Percentiles rank a stretch among this genome's conserved stretches.
Conservation (phyloP, 2,329 filamentous ascomycete genomes). For the Xylariales sp. region DNA sequence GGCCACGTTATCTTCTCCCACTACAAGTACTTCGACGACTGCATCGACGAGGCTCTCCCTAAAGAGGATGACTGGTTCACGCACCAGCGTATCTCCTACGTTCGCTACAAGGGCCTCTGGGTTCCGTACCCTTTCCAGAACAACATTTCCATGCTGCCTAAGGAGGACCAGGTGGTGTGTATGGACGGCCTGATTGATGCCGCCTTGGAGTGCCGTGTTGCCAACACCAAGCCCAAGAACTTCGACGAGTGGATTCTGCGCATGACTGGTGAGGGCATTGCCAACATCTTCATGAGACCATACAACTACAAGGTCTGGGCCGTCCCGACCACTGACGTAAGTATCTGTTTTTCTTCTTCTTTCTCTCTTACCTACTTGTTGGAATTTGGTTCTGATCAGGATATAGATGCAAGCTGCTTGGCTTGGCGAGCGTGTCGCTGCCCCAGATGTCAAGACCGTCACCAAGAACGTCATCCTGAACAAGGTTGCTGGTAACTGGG, state of each 20-base stretch:
- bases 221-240: slow-evolving; percentile 88
- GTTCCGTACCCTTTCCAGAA: slow-evolving; percentile 99
- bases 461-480: slow-evolving; percentile 92
- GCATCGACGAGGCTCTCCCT: slow-evolving; percentile 92
- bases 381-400: slow-evolving; percentile 5
- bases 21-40: slow-evolving; percentile 99
- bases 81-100: slow-evolving; percentile 98
- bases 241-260: slow-evolving; percentile 99
- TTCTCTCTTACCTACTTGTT: neutral
- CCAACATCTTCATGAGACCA: slow-evolving; percentile 95
- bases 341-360: slow-evolving; percentile 13
- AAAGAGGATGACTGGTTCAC: slow-evolving; percentile 94
- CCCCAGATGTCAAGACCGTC: slow-evolving; percentile 89
- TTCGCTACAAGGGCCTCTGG: slow-evolving; percentile 94
- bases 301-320: slow-evolving; percentile 99
- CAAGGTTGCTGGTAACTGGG: slow-evolving; percentile 97
- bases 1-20: slow-evolving; percentile 99
- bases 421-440: slow-evolving; percentile 97
- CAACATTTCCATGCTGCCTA: slow-evolving; percentile 97
- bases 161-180: slow-evolving; percentile 93
- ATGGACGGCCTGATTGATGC: slow-evolving; percentile 96
- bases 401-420: slow-evolving; percentile 94
- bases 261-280: slow-evolving; percentile 84
- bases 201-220: slow-evolving; percentile 77
- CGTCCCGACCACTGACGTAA: slow-evolving; percentile 91